Evolutionary conservation across 768 basidiomycete genomes (phyloP).

Genomic region (Suillus alpinus): DNA sequence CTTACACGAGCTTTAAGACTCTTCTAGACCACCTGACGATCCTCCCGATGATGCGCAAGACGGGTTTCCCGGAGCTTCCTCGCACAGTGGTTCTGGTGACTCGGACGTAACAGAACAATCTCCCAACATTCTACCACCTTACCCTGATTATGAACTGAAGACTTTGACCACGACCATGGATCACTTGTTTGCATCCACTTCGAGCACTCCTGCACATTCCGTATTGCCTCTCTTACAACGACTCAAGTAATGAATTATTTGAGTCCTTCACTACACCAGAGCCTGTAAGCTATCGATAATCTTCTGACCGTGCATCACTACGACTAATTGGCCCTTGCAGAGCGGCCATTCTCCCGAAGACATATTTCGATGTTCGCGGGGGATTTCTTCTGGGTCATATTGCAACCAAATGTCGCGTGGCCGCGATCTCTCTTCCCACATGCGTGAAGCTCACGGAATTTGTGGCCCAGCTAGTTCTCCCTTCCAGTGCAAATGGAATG

Average conservation of each 20-base stretch:
- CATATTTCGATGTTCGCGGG: neutral
- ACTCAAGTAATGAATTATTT: too few species aligned
- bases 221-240: neutral
- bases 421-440: too few species aligned
- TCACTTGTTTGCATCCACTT: neutral
- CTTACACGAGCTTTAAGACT: too few species aligned
- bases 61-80: neutral
- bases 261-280: neutral
- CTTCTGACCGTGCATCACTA: neutral
- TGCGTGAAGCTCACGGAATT: too few species aligned
- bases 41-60: too few species aligned
- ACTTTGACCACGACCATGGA: neutral
- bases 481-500: too few species aligned
- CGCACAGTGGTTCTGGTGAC: neutral
- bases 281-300: neutral
- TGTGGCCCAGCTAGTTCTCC: too few species aligned
- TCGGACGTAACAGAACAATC: neutral
- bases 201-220: neutral
- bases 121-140: neutral
- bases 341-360: neutral
- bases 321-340: neutral
- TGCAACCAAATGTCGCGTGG: too few species aligned
- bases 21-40: too few species aligned
- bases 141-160: neutral
- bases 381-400: too few species aligned